phyloP scores from a whole-genome alignment of 352 stramenopile genomes.

The Globisporangium takayamanum region DNA sequence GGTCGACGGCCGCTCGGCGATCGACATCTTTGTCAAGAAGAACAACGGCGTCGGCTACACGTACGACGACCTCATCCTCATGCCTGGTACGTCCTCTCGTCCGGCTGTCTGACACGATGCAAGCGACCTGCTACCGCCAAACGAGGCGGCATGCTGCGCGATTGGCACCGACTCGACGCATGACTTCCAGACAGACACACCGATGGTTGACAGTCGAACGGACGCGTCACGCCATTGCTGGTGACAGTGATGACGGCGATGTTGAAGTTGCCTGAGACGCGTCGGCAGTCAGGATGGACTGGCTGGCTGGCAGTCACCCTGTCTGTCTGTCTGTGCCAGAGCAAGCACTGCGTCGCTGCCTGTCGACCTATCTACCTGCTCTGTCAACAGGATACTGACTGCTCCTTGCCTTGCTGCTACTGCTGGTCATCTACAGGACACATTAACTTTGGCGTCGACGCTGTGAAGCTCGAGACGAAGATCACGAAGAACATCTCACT shows the following conservation, averaged over 20 bases:
- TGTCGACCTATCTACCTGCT: no score
- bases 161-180: neutral
- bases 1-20: slow-evolving; percentile 67
- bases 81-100: slow-evolving; percentile 32
- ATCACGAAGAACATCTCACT: slow-evolving; percentile 94
- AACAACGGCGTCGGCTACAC: slow-evolving; percentile 74
- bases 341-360: no score
- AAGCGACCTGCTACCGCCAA: neutral
- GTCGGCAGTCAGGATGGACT: neutral
- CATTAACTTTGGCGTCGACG: slow-evolving; percentile 91
- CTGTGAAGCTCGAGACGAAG: slow-evolving; percentile 94
- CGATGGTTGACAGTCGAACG: neutral
- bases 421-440: slow-evolving; percentile 40
- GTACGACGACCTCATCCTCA: slow-evolving; percentile 73
- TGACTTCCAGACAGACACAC: no score
- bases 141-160: slow-evolving; percentile 15
- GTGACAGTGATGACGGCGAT: slow-evolving; percentile 5
- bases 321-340: neutral
- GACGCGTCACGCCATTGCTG: neutral
- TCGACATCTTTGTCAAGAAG: slow-evolving; percentile 84
- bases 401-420: neutral
- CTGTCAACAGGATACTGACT: neutral
- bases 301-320: neutral
- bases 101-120: neutral
- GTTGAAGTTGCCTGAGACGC: slow-evolving; percentile 16